Conservation (phyloP, 495 filamentous ascomycete genomes). For the Pseudoneurospora amorphoporcata region DNA sequence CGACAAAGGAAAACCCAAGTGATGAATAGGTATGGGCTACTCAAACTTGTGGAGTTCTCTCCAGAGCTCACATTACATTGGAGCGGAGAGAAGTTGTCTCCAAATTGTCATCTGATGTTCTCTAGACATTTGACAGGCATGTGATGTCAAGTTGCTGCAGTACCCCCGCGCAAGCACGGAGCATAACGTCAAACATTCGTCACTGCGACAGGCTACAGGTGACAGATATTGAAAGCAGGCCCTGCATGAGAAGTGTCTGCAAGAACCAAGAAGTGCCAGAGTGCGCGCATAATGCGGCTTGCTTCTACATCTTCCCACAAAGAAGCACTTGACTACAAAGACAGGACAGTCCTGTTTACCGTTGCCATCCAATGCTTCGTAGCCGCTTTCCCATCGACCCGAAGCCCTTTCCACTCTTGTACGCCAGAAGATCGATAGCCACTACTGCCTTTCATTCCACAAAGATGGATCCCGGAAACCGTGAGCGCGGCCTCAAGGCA, state of each 20-base stretch:
- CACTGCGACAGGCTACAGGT: not conserved
- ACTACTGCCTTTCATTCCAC: not conserved
- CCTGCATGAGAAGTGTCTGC: not conserved
- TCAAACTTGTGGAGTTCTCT: not conserved
- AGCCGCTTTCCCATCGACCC: not conserved
- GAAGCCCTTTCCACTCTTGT: not conserved
- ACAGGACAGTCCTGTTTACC: not conserved
- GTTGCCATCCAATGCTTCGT: not conserved
- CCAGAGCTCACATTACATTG: not conserved
- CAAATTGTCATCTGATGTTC: not conserved
- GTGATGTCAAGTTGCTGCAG: not conserved
- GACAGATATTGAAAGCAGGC: not conserved
- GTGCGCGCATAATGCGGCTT: not conserved
- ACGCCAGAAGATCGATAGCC: not conserved
- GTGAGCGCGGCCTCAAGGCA: constrained; percentile 20
- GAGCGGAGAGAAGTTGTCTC: not conserved
- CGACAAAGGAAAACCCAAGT: not conserved
- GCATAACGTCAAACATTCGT: not conserved
- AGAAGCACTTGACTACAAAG: not conserved
- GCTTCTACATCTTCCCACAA: not conserved
- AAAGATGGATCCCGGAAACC: constrained; percentile 17
- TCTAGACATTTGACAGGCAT: not conserved
- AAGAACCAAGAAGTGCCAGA: not conserved
- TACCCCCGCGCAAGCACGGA: not conserved
- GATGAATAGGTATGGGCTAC: not conserved